Percentiles rank a stretch among this genome's conserved stretches.
Evolutionary conservation across 1,284 basidiomycete genomes (phyloP).

Genomic region (Ceratobasidium papillatum): DNA sequence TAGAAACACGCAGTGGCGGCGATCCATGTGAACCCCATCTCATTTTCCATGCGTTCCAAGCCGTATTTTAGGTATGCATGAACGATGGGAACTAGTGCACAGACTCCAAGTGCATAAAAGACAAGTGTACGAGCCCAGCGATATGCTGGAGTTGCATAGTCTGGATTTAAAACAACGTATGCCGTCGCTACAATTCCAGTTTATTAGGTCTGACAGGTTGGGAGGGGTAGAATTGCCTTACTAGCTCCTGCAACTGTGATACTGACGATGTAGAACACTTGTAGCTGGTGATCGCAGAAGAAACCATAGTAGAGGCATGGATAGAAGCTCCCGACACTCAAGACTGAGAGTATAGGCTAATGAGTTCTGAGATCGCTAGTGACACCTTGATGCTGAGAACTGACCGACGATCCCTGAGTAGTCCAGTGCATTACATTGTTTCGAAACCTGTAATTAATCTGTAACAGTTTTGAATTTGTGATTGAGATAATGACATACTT

Average conservation of each 20-base stretch:
- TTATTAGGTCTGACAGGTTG: constrained; percentile 42
- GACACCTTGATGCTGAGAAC: constrained; percentile 46
- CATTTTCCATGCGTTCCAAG: constrained; percentile 60
- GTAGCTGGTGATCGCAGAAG: constrained; percentile 68
- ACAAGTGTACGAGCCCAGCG: constrained; percentile 80
- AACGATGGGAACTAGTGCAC: constrained; percentile 73
- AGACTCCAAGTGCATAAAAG: constrained; percentile 83
- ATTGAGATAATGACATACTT: constrained; percentile 56
- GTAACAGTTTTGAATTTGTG: constrained; percentile 48
- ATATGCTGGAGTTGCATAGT: constrained; percentile 79
- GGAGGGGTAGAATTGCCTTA: constrained; percentile 54
- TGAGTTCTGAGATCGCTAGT: constrained; percentile 27
- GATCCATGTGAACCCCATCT: constrained; percentile 77
- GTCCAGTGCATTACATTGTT: constrained; percentile 67
- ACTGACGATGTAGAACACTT: constrained; percentile 62
- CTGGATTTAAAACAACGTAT: constrained; percentile 81
- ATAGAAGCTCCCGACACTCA: constrained; percentile 50
- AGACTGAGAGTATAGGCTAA: constrained; percentile 62
- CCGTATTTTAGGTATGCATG: constrained; percentile 73
- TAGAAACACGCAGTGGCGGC: constrained; percentile 72
- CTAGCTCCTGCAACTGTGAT: constrained; percentile 69
- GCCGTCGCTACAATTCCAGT: constrained; percentile 61
- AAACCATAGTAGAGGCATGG: constrained; percentile 62
- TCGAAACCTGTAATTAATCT: constrained; percentile 51
- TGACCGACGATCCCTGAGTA: constrained; percentile 73